Percentiles rank a stretch among this genome's conserved stretches.
Conservation (phyloP, 176 grass and related monocot species). For the Cenchrus americanus region DNA sequence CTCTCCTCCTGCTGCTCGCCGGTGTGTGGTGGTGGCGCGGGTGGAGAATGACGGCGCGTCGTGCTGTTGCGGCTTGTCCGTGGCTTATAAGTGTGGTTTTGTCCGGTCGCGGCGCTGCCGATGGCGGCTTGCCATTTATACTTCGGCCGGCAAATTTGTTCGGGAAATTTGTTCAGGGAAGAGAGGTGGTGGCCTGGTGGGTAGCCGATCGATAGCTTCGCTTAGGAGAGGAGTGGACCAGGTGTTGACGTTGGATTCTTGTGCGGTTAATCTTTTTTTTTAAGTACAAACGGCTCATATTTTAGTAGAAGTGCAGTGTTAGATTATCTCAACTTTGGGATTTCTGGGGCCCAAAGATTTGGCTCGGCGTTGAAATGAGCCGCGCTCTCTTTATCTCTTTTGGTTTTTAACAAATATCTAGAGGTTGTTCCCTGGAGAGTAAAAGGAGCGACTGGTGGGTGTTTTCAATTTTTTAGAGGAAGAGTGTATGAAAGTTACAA, state of each 20-base stretch:
- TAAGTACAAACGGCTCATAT: background rate
- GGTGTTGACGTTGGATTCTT: constrained; percentile 41
- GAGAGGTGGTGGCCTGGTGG: too few species aligned
- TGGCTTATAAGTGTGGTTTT: constrained; percentile 57
- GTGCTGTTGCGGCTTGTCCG: constrained; percentile 35
- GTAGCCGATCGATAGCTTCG: background rate
- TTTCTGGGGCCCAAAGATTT: constrained; percentile 31
- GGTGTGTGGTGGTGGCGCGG: background rate
- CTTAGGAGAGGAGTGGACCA: constrained; percentile 1
- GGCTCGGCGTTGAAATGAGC: background rate
- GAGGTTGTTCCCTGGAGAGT: background rate
- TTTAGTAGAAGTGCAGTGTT: background rate
- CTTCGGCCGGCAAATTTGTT: constrained; percentile 46
- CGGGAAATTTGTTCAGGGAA: constrained; percentile 38
- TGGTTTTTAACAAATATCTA: background rate
- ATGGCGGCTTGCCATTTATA: constrained; percentile 48
- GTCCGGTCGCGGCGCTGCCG: constrained; percentile 31
- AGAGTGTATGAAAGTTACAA: background rate
- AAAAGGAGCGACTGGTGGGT: background rate
- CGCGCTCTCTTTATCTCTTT: background rate
- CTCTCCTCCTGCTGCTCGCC: background rate
- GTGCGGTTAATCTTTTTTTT: background rate
- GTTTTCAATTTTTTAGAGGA: background rate
- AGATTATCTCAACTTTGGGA: constrained; percentile 8
- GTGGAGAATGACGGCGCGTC: background rate